Conservation (phyloP, 179 eudicot species). For the Drosera spatulata region DNA sequence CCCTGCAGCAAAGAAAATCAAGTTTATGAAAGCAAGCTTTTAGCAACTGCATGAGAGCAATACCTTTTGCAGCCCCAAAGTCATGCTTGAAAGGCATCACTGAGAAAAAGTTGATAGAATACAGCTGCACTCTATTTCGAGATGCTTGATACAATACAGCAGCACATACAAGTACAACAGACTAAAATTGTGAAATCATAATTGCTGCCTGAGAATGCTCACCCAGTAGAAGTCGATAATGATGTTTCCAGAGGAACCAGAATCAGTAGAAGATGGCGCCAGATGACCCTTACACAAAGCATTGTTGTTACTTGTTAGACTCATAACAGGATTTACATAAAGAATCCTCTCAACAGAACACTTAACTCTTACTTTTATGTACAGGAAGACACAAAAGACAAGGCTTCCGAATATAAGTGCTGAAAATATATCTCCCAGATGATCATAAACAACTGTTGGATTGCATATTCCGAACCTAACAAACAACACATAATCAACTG, state of each 20-base stretch:
- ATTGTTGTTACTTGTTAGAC: slow-evolving; percentile 23
- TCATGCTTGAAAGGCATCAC: too few species aligned
- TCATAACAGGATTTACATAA: not conserved
- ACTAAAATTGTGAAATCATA: not conserved
- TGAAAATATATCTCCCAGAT: slow-evolving; percentile 89
- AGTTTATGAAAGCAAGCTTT: not conserved
- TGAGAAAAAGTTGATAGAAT: too few species aligned
- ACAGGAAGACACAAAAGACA: slow-evolving; percentile 71
- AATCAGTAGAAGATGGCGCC: slow-evolving; percentile 92
- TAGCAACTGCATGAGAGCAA: too few species aligned
- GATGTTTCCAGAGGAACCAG: slow-evolving; percentile 85
- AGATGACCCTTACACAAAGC: slow-evolving; percentile 54
- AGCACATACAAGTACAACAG: not conserved
- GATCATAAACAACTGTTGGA: slow-evolving; percentile 86
- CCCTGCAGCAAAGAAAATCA: slow-evolving; percentile 42
- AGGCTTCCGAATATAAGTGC: slow-evolving; percentile 93
- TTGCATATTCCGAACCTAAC: slow-evolving; percentile 72
- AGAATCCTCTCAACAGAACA: not conserved
- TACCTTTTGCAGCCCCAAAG: too few species aligned
- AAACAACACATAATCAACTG: slow-evolving; percentile 9
- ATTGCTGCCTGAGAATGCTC: slow-evolving; percentile 16
- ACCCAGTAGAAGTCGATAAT: slow-evolving; percentile 98
- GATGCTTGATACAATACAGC: too few species aligned
- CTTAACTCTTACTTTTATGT: slow-evolving; percentile 53
- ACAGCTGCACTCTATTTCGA: too few species aligned